Evolutionary conservation across 768 basidiomycete genomes (phyloP), one percentile per base, ranked within the genome.

Genomic region (Lactifluus rugatus): DNA sequence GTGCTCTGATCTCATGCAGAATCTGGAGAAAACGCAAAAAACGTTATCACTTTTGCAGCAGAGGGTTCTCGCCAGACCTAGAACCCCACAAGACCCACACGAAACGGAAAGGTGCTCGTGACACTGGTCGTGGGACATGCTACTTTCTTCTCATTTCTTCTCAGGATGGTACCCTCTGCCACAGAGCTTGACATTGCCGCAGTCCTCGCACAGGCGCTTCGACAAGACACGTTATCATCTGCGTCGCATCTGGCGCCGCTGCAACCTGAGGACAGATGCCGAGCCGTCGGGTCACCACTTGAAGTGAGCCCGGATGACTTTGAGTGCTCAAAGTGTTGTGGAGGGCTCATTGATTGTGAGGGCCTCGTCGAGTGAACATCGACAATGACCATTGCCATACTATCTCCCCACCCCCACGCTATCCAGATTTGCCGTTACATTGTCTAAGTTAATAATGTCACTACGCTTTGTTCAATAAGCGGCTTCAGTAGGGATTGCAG

Each of bases 1-100:
- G 31, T 63, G 61, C 32, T 45, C 56, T n/a, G 56, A 52, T 17
- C 55, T 62, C 47, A 57, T 54, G 62, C 56, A 54, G 36, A 57
- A 57, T 42, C 55, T 63, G 36, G 55, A 50, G 21, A 52, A 28
- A 39, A 48, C 62, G 2, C 62, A 48, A 25, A 54, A 39, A 21
- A 39, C 32, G 21, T 14, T 63, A 11, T 41, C 52, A 23, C 47
- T 41, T 48, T 57, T 62, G 7, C 50, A 61, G n/a, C 31, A 57
- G 28, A 47, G 45, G 23, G 48, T 37, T 11, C 47, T 49, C 14
- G 41, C 28, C 28, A 28, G 28, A 13, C 23, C 19, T 19, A 9
- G 19, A 34, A 21, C 19, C 14, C 31, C n/a, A 19, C 37, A 42
- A 19, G 25, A 39, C 41, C 1, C 37, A 34, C 17, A 7, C 28